phyloP scores from a whole-genome alignment of 352 stramenopile genomes.

The Blastocystis sp. region DNA sequence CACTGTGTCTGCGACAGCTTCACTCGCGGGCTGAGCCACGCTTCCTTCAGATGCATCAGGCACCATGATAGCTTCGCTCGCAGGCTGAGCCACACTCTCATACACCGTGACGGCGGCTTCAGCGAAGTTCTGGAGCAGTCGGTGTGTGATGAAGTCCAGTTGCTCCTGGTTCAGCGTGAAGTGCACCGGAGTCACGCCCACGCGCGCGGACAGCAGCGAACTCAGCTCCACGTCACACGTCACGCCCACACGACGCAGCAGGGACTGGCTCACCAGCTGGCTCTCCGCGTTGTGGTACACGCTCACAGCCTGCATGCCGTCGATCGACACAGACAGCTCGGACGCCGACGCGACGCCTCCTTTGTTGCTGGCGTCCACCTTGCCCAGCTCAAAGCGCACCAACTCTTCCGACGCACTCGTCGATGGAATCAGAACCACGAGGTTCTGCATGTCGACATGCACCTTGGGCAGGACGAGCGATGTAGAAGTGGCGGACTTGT shows the following conservation, averaged over 20 bases:
- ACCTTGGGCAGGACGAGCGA: conserved; percentile 37
- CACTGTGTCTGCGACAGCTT: too few species aligned
- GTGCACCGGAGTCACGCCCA: conserved; percentile 26
- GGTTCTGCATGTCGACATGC: conserved; percentile 52
- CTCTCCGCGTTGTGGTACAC: background rate
- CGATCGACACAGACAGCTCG: background rate
- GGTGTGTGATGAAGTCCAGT: conserved; percentile 1
- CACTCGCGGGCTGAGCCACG: too few species aligned
- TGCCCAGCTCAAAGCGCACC: conserved; percentile 60
- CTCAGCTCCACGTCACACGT: background rate
- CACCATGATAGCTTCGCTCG: too few species aligned
- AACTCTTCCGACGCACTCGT: conserved; percentile 4
- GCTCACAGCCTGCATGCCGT: background rate
- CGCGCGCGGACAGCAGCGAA: background rate
- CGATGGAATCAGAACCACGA: conserved; percentile 59
- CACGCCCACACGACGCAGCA: background rate
- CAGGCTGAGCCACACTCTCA: background rate
- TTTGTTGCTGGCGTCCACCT: conserved; percentile 16
- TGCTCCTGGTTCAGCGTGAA: conserved; percentile 61
- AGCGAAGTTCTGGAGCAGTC: conserved; percentile 32
- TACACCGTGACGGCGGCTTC: background rate
- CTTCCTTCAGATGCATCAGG: too few species aligned
- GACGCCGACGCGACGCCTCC: background rate
- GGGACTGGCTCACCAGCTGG: background rate
- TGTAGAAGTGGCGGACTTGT: background rate